Conservation (phyloP, 768 basidiomycete species). For the Tulasnella sp. region DNA sequence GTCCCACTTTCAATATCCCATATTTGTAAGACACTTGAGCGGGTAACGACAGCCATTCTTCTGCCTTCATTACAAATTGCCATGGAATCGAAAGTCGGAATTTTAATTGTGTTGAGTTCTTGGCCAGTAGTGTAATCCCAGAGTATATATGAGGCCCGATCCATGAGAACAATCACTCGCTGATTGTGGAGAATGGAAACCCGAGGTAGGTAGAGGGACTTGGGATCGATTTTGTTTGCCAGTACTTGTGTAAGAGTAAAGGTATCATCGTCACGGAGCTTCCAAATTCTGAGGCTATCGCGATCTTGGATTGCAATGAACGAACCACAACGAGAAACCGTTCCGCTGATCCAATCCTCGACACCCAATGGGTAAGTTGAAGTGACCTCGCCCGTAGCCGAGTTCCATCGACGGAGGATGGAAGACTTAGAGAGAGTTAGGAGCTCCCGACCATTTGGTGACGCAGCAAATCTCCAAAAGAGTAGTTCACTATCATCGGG, state of each 20-base stretch:
- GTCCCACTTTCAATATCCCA: not conserved
- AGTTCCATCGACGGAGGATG: not conserved
- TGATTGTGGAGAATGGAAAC: no score
- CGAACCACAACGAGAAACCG: not conserved
- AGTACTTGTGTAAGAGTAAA: no score
- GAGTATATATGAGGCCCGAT: no score
- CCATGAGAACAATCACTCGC: no score
- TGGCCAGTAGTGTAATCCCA: not conserved
- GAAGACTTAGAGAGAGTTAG: no score
- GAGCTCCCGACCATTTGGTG: not conserved
- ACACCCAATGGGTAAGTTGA: not conserved
- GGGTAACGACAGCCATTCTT: not conserved
- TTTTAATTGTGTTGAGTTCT: not conserved
- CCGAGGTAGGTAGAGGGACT: no score
- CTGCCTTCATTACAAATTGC: not conserved
- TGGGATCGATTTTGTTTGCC: no score
- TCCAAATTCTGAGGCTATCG: no score
- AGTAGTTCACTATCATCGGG: no score
- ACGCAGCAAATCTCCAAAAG: no score
- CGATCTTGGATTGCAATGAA: not conserved
- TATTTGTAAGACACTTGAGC: not conserved
- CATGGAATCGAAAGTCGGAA: fast-evolving
- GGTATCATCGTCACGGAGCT: no score
- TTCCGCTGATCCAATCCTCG: not conserved
- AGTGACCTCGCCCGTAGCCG: not conserved